Conservation (phyloP, 306 rosid genomes). For the Cicer arietinum region DNA sequence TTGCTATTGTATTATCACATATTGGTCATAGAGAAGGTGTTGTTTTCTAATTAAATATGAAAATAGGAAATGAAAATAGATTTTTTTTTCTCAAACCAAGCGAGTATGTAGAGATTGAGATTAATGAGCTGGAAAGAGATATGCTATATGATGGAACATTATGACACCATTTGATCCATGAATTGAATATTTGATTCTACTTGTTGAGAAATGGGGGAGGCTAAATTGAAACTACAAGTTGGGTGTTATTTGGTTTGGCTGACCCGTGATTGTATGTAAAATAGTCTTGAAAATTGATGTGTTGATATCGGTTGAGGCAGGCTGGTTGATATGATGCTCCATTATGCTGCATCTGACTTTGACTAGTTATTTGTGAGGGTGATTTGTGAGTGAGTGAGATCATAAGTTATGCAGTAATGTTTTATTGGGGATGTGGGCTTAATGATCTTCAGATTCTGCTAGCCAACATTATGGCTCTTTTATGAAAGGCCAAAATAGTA, state of each 20-base stretch:
- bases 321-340: background rate
- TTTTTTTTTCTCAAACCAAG: background rate
- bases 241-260: conserved; percentile 13
- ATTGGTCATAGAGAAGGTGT: background rate
- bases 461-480: conserved; percentile 12
- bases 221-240: conserved; percentile 20
- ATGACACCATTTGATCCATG: too few relatives aligned
- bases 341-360: conserved; percentile 27
- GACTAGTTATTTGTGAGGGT: conserved; percentile 23
- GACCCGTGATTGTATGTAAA: background rate
- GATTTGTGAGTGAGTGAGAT: background rate
- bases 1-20: background rate
- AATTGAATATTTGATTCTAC: conserved; percentile 23
- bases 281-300: background rate
- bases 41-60: background rate
- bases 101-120: background rate
- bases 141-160: too few relatives aligned
- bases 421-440: conserved; percentile 20
- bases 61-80: background rate
- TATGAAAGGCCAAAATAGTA: conserved; percentile 2
- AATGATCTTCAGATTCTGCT: conserved; percentile 32
- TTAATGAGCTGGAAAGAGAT: too few relatives aligned
- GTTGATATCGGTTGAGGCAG: conserved; percentile 20
- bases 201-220: conserved; percentile 29
- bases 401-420: background rate